These are phyloP conservation scores for Trichosporon sp. DNA, from an alignment of 1,284 basidiomycete genomes.

Conservation along the genomic window DNA sequence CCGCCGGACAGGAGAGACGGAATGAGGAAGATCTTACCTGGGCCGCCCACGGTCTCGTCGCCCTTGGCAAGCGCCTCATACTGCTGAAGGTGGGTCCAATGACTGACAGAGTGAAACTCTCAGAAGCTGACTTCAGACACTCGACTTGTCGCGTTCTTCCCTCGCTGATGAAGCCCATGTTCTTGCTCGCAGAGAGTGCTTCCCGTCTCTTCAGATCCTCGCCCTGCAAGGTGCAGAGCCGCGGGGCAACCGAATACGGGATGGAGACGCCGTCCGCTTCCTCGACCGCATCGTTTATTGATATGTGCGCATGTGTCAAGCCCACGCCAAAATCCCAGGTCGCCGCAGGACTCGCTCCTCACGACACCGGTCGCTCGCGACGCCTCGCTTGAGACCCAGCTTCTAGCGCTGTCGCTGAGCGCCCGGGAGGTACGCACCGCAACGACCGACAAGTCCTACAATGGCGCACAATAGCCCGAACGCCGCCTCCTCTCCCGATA, in stretches of 20 bases:
- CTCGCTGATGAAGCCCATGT: not conserved
- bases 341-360: not conserved
- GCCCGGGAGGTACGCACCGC: not conserved
- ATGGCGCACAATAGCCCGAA: not conserved
- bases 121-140: slow-evolving; percentile 30
- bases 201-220: not conserved
- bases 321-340: too few species aligned
- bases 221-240: slow-evolving; percentile 1
- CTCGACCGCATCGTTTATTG: slow-evolving; percentile 8
- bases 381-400: not conserved
- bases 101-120: not conserved
- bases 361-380: not conserved
- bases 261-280: not conserved
- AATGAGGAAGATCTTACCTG: slow-evolving; percentile 21
- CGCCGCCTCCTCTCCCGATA: not conserved
- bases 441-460: not conserved
- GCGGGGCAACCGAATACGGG: not conserved
- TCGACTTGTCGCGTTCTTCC: slow-evolving; percentile 41
- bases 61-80: slow-evolving; percentile 39
- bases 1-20: slow-evolving; percentile 15
- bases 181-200: not conserved
- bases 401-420: not conserved
- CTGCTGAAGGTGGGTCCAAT: slow-evolving; percentile 40
- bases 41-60: slow-evolving; percentile 33
- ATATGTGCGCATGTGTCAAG: not conserved